phyloP scores from a whole-genome alignment of 2,329 filamentous ascomycete species.

The Scleromitrula shiraiana region DNA sequence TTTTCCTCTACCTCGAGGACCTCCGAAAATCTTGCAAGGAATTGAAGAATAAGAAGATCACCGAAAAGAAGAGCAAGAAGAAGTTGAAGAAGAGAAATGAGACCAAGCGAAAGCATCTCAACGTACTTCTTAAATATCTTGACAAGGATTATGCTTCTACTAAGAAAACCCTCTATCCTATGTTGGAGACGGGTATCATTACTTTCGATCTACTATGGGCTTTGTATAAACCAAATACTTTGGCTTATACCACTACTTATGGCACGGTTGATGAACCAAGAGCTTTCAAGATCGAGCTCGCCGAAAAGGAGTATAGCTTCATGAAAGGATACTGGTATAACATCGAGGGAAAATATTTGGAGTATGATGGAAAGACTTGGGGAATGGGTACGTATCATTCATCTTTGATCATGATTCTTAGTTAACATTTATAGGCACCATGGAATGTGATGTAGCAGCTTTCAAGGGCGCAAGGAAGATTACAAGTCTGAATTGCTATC shows the following conservation, averaged over 20 bases:
- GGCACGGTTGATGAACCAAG: conserved; percentile 68
- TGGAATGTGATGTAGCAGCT: conserved; percentile 58
- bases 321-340: conserved; percentile 68
- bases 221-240: conserved; percentile 77
- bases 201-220: conserved; percentile 88
- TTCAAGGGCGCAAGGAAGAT: conserved; percentile 83
- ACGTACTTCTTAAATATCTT: conserved; percentile 67
- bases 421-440: conserved; percentile 33
- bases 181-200: conserved; percentile 75
- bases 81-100: conserved; percentile 51
- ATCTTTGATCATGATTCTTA: neutral
- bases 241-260: conserved; percentile 72
- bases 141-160: conserved; percentile 71
- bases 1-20: conserved; percentile 71
- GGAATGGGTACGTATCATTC: conserved; percentile 49
- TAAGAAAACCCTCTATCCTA: conserved; percentile 72
- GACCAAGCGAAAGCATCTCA: conserved; percentile 56
- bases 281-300: conserved; percentile 73
- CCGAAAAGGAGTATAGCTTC: conserved; percentile 60
- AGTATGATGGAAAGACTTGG: conserved; percentile 82
- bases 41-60: conserved; percentile 49
- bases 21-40: conserved; percentile 56
- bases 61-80: conserved; percentile 47
- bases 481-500: conserved; percentile 67
- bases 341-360: conserved; percentile 71